Base-by-base conservation (phyloP, 2,329 filamentous ascomycete genomes). In the Didymella arachidicola region DNA sequence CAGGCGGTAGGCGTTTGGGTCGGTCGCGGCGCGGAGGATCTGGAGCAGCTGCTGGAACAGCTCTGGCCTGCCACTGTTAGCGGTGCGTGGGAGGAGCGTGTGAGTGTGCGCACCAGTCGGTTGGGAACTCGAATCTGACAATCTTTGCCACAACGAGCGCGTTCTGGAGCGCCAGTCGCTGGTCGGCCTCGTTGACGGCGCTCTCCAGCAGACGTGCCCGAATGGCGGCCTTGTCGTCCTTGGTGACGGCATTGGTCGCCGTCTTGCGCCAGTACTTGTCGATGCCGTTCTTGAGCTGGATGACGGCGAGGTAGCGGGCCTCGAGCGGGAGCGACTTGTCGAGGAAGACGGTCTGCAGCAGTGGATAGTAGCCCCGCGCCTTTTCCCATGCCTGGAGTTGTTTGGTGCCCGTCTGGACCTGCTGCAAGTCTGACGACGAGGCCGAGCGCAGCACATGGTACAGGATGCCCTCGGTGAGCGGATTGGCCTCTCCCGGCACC, bases 251-350 rank as follows among this genome's bases (percentile, higher is more conserved):
- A 78, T 89, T 87, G 56, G 90, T 85, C 48, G 91, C 87, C 32
- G 90, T 91, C 73, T 84, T 92, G 72, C 95, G 86, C 95, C 95
- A 99, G 77, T 93, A 92, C 74, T 90, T 93, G 75, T 98, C 94
- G 77, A 98, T 93, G 54, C 93, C 95, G 76, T 98, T 97, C 76
- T 98, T 98, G 53, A 99, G 84, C 74, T 97, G 91, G 66, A 98
- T 97, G 57, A 98, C 87, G 53, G 94, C 91, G 11, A 97, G 87
- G 71, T 96, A 93, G 61, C 95, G 90, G 52, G 94, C 86, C 70
- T 96, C 89, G 57, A 86, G 79, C 1, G 92, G 90, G 1, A 96
- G 81, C 2, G 87, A 87, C 61, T 87, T 87, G 79, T 97, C 91
- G 63, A 97, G 84, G 74, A 93, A 97, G 34, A 92, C 86, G 67